Conservation (phyloP, 768 basidiomycete species). For the Hypsizygus marmoreus region DNA sequence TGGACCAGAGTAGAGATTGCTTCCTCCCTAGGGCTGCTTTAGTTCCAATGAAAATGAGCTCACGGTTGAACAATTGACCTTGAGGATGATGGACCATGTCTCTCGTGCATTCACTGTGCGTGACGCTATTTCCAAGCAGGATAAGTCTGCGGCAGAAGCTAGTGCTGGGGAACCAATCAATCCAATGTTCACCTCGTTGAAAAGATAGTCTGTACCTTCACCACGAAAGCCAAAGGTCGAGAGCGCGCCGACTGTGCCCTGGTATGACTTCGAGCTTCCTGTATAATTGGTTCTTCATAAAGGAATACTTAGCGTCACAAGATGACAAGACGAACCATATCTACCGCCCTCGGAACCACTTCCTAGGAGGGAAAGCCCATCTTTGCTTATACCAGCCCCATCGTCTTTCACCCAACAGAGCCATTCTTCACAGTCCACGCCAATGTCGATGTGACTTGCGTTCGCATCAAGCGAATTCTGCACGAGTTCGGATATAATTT, state of each 20-base stretch:
- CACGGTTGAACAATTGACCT: constrained; percentile 53
- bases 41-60: not conserved
- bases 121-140: constrained; percentile 80
- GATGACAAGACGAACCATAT: constrained; percentile 60
- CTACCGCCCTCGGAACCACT: constrained; percentile 53
- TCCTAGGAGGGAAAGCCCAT: constrained; percentile 57
- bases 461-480: constrained; percentile 90
- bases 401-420: constrained; percentile 85
- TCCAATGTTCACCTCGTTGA: not conserved
- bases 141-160: constrained; percentile 79
- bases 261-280: constrained; percentile 79
- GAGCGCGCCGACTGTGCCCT: constrained; percentile 48
- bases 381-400: constrained; percentile 72
- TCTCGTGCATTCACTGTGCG: constrained; percentile 63
- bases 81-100: constrained; percentile 77
- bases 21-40: constrained; percentile 53
- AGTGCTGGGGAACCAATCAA: too few relatives aligned
- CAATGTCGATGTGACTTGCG: constrained; percentile 67
- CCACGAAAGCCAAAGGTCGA: constrained; percentile 90
- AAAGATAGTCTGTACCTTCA: constrained; percentile 62
- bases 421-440: constrained; percentile 78
- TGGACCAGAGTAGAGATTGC: constrained; percentile 67
- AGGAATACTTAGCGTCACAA: not conserved
- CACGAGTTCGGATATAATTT: constrained; percentile 81
- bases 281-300: constrained; percentile 3